These are phyloP conservation scores for Metrosideros polymorpha DNA, from an alignment of 441 rosid species.

Conservation along the genomic window DNA sequence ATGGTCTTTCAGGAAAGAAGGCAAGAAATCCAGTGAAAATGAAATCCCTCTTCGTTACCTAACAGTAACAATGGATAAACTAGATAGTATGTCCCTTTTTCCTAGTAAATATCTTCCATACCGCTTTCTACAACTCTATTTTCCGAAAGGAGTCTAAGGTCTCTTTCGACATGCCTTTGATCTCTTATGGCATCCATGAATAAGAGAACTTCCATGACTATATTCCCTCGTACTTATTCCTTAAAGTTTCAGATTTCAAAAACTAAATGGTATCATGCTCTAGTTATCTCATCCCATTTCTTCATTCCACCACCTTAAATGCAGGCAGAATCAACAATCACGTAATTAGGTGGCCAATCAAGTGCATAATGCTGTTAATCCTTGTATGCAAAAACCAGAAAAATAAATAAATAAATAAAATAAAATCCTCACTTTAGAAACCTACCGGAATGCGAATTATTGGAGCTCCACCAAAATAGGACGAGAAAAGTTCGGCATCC, in stretches of 20 bases:
- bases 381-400: not conserved
- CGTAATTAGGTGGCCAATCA: not conserved
- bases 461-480: constrained; percentile 78
- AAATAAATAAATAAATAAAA: not conserved
- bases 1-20: not conserved
- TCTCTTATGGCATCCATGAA: not conserved
- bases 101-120: not conserved
- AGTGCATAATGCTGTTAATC: not conserved
- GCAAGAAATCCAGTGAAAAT: not conserved
- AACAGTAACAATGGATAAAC: not conserved
- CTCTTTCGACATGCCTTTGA: not conserved
- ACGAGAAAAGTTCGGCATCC: constrained; percentile 88
- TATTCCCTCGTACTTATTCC: not conserved
- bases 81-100: not conserved
- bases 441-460: constrained; percentile 71
- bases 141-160: not conserved
- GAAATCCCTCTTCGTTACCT: not conserved
- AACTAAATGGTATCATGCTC: not conserved
- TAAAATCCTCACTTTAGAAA: not conserved
- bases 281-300: not conserved
- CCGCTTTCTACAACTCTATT: not conserved
- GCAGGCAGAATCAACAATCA: not conserved
- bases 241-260: not conserved
- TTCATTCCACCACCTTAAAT: not conserved
- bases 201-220: not conserved